Percentiles rank a stretch among this genome's conserved stretches.
phyloP scores from a whole-genome alignment of 192 early-diverging fungal species.

The Backusella westeae region DNA sequence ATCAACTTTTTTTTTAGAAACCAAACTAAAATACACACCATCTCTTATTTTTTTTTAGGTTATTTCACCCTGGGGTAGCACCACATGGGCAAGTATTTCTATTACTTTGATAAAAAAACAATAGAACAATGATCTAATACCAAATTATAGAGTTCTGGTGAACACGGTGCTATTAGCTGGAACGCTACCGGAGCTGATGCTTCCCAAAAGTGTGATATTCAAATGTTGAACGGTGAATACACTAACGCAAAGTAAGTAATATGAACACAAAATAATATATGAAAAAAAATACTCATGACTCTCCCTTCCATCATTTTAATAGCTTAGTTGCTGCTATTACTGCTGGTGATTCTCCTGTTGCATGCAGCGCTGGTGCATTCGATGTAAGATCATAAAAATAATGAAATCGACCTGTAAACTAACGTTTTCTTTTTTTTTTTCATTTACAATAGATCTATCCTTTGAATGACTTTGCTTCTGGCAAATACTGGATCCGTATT shows the following conservation, averaged over 20 bases:
- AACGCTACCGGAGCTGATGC: slow-evolving; percentile 18
- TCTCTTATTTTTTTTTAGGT: slow-evolving; percentile 17
- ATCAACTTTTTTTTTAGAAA: neutral
- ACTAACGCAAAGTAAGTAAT: slow-evolving; percentile 28
- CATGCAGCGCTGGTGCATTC: slow-evolving; percentile 19
- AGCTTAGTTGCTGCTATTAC: slow-evolving; percentile 33
- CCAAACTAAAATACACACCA: neutral
- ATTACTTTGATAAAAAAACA: neutral
- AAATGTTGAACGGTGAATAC: slow-evolving; percentile 28
- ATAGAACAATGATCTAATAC: neutral
- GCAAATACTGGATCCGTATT: slow-evolving; percentile 36
- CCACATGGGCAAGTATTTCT: slow-evolving; percentile 26
- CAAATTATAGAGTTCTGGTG: slow-evolving; percentile 25
- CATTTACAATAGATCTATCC: slow-evolving; percentile 9
- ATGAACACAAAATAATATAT: neutral
- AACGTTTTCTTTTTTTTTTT: neutral
- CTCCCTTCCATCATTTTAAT: neutral
- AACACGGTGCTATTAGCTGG: slow-evolving; percentile 29
- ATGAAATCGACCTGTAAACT: neutral
- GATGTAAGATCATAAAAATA: slow-evolving; percentile 14
- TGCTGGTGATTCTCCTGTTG: slow-evolving; percentile 14
- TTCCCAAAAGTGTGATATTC: slow-evolving; percentile 22
- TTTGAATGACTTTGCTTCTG: slow-evolving; percentile 28
- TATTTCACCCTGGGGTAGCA: slow-evolving; percentile 26
- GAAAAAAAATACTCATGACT: neutral